Evolutionary conservation across 192 early-diverging fungal species (phyloP), one percentile per base, ranked within the genome.

Genomic region (Linnemannia zychae): DNA sequence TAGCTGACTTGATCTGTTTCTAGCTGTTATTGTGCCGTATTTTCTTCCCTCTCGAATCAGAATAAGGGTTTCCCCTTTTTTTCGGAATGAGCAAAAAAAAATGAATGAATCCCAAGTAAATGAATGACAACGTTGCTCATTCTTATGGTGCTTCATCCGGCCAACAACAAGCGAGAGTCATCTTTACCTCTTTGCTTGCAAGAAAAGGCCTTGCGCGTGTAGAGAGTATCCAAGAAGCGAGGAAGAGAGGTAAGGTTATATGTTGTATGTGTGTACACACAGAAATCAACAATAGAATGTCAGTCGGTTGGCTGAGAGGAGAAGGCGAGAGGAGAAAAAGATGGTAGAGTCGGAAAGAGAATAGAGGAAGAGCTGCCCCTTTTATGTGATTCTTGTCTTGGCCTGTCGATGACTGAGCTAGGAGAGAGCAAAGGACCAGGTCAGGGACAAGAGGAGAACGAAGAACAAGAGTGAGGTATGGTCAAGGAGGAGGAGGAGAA

Each of bases 231-330:
- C 57, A 63, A 63, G 11, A n/a, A n/a, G n/a, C n/a, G n/a, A n/a
- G n/a, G n/a, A n/a, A 28, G 28, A 24, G 24, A 24, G 22, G 11
- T 24, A 60, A 60, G 57, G 57, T 22, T 7, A 9, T 60, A 60
- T 24, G 57, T 31, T 63, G 28, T 63, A 3, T 33, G 57, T 13
- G 24, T 31, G 11, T 1, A 22, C 57, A 63, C 52, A 57, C 46
- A 47, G 46, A 63, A 63, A 63, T 63, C 57, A 63, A 63, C 24
- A 57, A 63, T 63, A 63, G 57, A 63, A 63, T 63, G 57, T 63
- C 57, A 63, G 57, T 63, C 57, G 4, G 31, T 63, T 63, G 28
- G 57, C 24, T 63, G 57, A 50, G 1, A 49, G 16, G 48, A 17
- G 13, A 17, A 49, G 9, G 57, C 0, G 31, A 6, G 28, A 31